Evolutionary conservation across 1,284 basidiomycete genomes (phyloP).

Genomic region (Trichosporon ovoides): DNA sequence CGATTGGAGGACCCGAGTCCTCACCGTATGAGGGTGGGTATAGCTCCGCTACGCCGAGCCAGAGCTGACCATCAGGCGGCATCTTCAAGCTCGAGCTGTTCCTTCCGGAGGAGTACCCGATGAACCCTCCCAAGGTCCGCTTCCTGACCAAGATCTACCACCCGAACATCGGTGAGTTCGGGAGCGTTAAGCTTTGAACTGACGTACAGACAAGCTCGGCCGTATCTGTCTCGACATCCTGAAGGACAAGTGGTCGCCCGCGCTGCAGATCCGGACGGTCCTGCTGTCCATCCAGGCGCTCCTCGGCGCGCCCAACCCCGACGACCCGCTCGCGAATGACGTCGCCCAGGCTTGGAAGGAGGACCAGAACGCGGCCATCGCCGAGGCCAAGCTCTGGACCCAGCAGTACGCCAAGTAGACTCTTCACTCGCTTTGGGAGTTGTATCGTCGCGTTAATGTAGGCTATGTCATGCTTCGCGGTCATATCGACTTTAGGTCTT

Average conservation of each 20-base stretch:
- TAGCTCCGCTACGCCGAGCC: no score
- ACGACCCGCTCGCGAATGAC: slow-evolving; percentile 88
- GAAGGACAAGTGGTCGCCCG: slow-evolving; percentile 99
- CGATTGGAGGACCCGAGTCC: slow-evolving; percentile 86
- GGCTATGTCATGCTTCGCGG: background rate
- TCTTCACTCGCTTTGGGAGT: background rate
- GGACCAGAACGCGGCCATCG: slow-evolving; percentile 84
- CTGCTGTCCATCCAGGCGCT: slow-evolving; percentile 94
- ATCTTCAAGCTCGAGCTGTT: slow-evolving; percentile 94
- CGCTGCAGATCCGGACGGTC: slow-evolving; percentile 95
- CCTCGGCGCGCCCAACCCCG: slow-evolving; percentile 91
- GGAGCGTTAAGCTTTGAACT: background rate
- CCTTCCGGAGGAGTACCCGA: slow-evolving; percentile 97
- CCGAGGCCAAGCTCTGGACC: slow-evolving; percentile 89
- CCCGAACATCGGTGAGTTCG: slow-evolving; percentile 85
- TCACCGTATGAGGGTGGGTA: slow-evolving; percentile 87
- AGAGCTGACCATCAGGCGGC: slow-evolving; percentile 58
- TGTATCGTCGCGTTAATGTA: slow-evolving; percentile 6
- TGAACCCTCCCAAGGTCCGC: slow-evolving; percentile 97
- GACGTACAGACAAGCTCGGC: slow-evolving; percentile 79
- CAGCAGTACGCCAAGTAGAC: slow-evolving; percentile 25
- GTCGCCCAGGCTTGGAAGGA: slow-evolving; percentile 99
- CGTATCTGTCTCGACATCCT: slow-evolving; percentile 97
- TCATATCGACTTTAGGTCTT: background rate
- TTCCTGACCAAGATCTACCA: slow-evolving; percentile 99